Percentiles rank a stretch among this genome's conserved stretches.
Evolutionary conservation across 768 basidiomycete species (phyloP).

Genomic region (Rhizopogon vinicolor): DNA sequence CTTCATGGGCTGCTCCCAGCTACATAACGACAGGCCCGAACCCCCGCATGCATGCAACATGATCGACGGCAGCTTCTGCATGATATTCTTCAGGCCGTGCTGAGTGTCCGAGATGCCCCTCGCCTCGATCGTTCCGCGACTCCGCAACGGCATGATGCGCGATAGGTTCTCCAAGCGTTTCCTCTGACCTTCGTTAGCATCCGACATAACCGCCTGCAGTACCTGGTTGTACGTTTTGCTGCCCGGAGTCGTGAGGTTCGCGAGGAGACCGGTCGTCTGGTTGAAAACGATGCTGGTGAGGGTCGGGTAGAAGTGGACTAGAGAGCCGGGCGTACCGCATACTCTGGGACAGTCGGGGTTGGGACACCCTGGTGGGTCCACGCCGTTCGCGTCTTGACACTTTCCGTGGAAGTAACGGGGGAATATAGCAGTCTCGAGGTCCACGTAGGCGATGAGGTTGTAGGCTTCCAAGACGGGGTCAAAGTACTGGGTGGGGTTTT

Average conservation of each 20-base stretch:
- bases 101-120: slow-evolving; percentile 7
- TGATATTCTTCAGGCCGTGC: slow-evolving; percentile 25
- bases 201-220: slow-evolving; percentile 36
- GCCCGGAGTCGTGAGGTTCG: slow-evolving; percentile 30
- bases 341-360: slow-evolving; percentile 71
- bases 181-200: slow-evolving; percentile 16
- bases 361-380: slow-evolving; percentile 63
- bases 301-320: slow-evolving; percentile 60
- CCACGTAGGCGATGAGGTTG: slow-evolving; percentile 33
- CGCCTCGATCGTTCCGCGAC: slow-evolving; percentile 9
- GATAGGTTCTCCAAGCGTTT: slow-evolving; percentile 7
- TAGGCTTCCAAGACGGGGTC: slow-evolving; percentile 45
- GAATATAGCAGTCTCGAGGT: slow-evolving; percentile 57
- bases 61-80: slow-evolving; percentile 25
- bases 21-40: slow-evolving; percentile 42
- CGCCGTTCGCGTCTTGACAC: slow-evolving; percentile 48
- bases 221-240: slow-evolving; percentile 39
- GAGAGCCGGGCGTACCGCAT: slow-evolving; percentile 79
- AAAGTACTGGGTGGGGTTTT: slow-evolving; percentile 35
- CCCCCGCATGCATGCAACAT: slow-evolving; percentile 45
- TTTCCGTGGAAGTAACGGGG: slow-evolving; percentile 74
- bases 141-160: slow-evolving; percentile 2
- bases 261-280: slow-evolving; percentile 31
- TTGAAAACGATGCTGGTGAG: slow-evolving; percentile 48
- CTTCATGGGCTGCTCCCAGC: slow-evolving; percentile 61